Evolutionary conservation across 352 stramenopile genomes (phyloP), one percentile per base, ranked within the genome.

Genomic region (Aphanomyces stellatus): DNA sequence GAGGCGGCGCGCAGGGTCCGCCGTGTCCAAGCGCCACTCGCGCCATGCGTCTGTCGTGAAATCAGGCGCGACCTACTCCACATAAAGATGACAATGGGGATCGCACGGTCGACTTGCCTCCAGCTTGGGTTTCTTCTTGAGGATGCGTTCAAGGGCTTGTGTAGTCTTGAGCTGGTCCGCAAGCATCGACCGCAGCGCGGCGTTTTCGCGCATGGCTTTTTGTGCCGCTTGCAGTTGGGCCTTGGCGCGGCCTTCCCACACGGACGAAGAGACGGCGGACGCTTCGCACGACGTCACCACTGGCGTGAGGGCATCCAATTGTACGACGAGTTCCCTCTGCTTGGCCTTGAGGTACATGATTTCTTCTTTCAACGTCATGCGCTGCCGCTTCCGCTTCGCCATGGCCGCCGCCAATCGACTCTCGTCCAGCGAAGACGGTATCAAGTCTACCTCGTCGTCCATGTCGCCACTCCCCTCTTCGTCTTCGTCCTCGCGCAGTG

Each of bases 1-100:
- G 13, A 49, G 19, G 10, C 60, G 43, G 6, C 11, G 17, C 4
- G 30, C 8, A 19, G 17, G 25, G 35, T 67, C 60, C n/a, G n/a
- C n/a, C 6, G 30, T 33, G 24, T 22, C 43, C 17, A 67, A 41
- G 7, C 49, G 40, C 60, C 41, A 67, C 27, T 15, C 57, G 48
- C 60, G 43, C 60, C 60, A 67, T 25, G 57, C 60, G 7, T 67
- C 41, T 8, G n/a, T n/a, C n/a, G n/a, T n/a, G n/a, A n/a, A n/a
- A n/a, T n/a, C n/a, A n/a, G n/a, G n/a, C n/a, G n/a, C n/a, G n/a
- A n/a, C n/a, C n/a, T n/a, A n/a, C n/a, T n/a, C n/a, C n/a, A n/a
- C n/a, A n/a, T n/a, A n/a, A n/a, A n/a, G n/a, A n/a, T n/a, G n/a
- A n/a, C n/a, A n/a, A n/a, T n/a, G n/a, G n/a, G n/a, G n/a, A n/a